Percentiles rank a stretch among this genome's conserved stretches.
These are phyloP conservation scores for Rhodomyrtus tomentosa DNA, from an alignment of 345 rosid species.

Conservation along the genomic window DNA sequence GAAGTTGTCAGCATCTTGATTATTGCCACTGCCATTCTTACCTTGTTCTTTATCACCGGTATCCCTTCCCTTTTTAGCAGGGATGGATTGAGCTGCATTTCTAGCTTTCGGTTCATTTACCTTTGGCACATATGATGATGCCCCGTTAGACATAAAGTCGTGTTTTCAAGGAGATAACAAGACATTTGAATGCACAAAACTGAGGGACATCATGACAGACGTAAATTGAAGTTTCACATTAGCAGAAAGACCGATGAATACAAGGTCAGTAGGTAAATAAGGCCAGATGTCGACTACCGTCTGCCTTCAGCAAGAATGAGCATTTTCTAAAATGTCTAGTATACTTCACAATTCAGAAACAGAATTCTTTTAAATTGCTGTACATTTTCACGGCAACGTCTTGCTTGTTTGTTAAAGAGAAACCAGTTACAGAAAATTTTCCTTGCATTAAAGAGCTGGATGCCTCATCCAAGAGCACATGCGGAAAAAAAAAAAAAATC, in stretches of 20 bases:
- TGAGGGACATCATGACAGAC: not conserved
- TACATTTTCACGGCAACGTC: not conserved
- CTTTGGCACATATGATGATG: conserved; percentile 8
- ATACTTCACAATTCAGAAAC: not conserved
- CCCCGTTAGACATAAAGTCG: not conserved
- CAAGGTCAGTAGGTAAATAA: not conserved
- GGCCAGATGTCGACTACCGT: not conserved
- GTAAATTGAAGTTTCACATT: not conserved
- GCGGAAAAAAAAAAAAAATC: not conserved
- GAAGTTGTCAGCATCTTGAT: conserved; percentile 37
- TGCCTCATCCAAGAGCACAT: not conserved
- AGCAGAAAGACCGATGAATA: not conserved
- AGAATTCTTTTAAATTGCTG: not conserved
- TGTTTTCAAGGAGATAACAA: not conserved
- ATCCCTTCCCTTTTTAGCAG: conserved; percentile 58
- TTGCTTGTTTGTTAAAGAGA: not conserved
- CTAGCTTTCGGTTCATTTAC: conserved; percentile 49
- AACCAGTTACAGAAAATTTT: not conserved
- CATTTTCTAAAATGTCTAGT: not conserved
- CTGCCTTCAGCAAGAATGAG: not conserved
- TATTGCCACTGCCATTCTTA: conserved; percentile 17
- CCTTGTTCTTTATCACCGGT: conserved; percentile 32
- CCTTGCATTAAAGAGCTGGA: not conserved
- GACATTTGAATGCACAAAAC: not conserved
- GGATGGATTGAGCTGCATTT: conserved; percentile 43